Percentiles rank a stretch among this genome's conserved stretches.
phyloP scores from a whole-genome alignment of 768 basidiomycete genomes.

The Rhodotorula paludigena region DNA sequence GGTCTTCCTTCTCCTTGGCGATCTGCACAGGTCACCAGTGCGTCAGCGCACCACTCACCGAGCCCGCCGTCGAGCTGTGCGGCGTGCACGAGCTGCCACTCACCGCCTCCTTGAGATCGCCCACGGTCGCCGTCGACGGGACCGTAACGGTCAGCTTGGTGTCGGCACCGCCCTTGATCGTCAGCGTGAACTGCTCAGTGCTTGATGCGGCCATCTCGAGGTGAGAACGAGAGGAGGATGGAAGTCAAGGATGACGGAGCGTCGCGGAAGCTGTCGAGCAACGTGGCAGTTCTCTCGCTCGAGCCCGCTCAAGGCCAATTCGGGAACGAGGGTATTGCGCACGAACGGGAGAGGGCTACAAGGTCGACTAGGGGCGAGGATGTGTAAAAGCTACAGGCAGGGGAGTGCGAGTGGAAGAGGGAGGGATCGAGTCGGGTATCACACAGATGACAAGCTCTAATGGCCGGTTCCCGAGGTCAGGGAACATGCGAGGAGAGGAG shows the following conservation, averaged over 20 bases:
- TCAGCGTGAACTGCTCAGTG: conserved; percentile 41
- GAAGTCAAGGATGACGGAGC: background rate
- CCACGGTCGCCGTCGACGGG: conserved; percentile 72
- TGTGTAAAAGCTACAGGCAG: too few relatives aligned
- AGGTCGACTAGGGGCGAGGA: too few relatives aligned
- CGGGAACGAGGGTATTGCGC: too few relatives aligned
- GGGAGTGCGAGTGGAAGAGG: too few relatives aligned
- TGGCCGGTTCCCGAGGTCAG: too few relatives aligned
- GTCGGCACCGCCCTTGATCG: conserved; percentile 54
- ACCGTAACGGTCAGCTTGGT: conserved; percentile 86
- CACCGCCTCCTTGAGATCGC: conserved; percentile 86
- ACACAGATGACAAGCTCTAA: background rate
- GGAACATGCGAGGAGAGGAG: too few relatives aligned
- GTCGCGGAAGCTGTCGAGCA: too few relatives aligned
- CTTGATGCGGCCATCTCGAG: conserved; percentile 6
- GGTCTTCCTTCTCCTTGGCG: conserved; percentile 12
- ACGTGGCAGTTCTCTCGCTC: too few relatives aligned
- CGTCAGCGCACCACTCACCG: background rate
- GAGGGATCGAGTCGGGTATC: too few relatives aligned
- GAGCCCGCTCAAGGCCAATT: too few relatives aligned
- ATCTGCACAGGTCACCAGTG: background rate
- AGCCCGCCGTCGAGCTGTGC: too few relatives aligned
- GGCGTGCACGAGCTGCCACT: conserved; percentile 61
- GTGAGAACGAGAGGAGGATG: background rate
- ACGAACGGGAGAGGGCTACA: too few relatives aligned